A percentile compares a stretch with the other conserved stretches of the same genome.
Conservation (phyloP, 2,329 filamentous ascomycete species). For the Curvularia eragrostidis region DNA sequence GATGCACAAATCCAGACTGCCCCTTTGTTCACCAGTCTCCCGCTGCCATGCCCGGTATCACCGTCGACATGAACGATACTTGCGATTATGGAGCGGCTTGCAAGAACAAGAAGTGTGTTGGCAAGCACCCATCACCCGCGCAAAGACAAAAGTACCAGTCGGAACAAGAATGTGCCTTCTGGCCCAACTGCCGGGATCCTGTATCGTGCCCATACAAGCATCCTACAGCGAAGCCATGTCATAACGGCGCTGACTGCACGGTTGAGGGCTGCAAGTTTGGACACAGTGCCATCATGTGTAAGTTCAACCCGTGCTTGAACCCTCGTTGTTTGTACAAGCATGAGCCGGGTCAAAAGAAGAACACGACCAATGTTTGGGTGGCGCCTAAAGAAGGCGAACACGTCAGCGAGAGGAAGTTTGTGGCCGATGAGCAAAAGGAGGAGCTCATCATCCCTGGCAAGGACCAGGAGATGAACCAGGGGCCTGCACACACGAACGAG, state of each 20-base stretch:
- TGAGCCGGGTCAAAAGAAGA: conserved; percentile 81
- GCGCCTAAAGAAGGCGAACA: conserved; percentile 63
- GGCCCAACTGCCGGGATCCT: conserved; percentile 84
- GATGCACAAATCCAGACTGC: conserved; percentile 88
- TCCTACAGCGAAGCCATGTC: conserved; percentile 83
- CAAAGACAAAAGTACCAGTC: conserved; percentile 78
- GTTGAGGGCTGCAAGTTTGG: conserved; percentile 86
- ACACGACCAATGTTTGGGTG: conserved; percentile 86
- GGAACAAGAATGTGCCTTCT: conserved; percentile 89
- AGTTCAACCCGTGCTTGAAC: conserved; percentile 90
- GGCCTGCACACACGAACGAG: conserved; percentile 24
- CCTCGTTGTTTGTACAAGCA: conserved; percentile 88
- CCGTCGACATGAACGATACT: conserved; percentile 78
- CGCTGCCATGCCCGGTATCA: conserved; percentile 77
- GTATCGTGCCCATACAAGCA: conserved; percentile 87
- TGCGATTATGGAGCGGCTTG: conserved; percentile 90
- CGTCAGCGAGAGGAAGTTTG: conserved; percentile 88
- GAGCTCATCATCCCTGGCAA: conserved; percentile 73
- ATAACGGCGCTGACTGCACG: conserved; percentile 88
- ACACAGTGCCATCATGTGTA: conserved; percentile 84
- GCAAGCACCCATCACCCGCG: conserved; percentile 89
- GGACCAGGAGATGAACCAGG: conserved; percentile 26
- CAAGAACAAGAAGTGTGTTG: conserved; percentile 94
- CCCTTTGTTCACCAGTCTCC: conserved; percentile 95
- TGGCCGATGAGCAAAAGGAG: conserved; percentile 71